Evolutionary conservation across 129 eudicot genomes (phyloP).

Genomic region (Artemisia annua): DNA sequence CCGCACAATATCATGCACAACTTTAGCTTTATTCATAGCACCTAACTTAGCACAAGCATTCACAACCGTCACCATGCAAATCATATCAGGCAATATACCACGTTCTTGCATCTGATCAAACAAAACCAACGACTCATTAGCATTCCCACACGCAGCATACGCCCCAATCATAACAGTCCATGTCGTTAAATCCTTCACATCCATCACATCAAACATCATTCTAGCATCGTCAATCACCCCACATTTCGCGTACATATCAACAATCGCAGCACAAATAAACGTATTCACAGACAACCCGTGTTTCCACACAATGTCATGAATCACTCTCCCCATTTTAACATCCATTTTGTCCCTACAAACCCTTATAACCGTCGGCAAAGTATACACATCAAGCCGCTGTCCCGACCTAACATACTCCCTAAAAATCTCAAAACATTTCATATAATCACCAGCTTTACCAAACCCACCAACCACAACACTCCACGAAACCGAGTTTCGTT

Average conservation of each 20-base stretch:
- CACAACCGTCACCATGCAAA: constrained; percentile 55
- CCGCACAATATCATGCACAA: constrained; percentile 40
- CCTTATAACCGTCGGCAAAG: constrained; percentile 53
- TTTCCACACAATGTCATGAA: constrained; percentile 51
- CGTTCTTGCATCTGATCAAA: too few relatives aligned
- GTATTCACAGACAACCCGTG: constrained; percentile 36
- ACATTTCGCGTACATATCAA: constrained; percentile 75
- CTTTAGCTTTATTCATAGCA: constrained; percentile 52
- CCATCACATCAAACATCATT: constrained; percentile 53
- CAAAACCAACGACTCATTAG: too few relatives aligned
- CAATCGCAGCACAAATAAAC: constrained; percentile 51
- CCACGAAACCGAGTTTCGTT: constrained; percentile 62
- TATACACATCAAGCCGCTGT: constrained; percentile 44
- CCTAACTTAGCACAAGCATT: constrained; percentile 71
- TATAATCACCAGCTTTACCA: constrained; percentile 49
- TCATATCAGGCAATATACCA: constrained; percentile 43
- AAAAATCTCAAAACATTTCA: constrained; percentile 49
- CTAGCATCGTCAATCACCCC: constrained; percentile 58
- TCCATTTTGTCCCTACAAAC: constrained; percentile 52
- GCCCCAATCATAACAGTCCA: constrained; percentile 44
- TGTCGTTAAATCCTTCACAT: constrained; percentile 50
- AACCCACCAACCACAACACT: constrained; percentile 77
- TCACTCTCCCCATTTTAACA: constrained; percentile 53
- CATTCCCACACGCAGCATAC: too few relatives aligned
- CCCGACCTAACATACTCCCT: constrained; percentile 60